Percentiles rank a stretch among this genome's conserved stretches.
These are phyloP conservation scores for Ustilago bromivora DNA, from an alignment of 1,284 basidiomycete species.

Conservation along the genomic window DNA sequence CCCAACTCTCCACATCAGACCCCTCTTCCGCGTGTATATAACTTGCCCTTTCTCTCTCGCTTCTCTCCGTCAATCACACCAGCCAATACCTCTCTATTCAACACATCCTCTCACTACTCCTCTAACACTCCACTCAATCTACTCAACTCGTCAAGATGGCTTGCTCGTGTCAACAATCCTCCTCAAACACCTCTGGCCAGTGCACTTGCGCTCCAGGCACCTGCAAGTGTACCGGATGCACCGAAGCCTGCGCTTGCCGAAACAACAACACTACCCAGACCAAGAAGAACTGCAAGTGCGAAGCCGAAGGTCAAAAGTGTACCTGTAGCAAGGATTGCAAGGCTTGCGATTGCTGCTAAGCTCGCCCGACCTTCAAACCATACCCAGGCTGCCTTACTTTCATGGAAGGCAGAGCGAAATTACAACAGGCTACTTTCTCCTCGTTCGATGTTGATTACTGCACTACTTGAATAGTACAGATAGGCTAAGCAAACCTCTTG, in stretches of 20 bases:
- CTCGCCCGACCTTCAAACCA: background rate
- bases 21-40: background rate
- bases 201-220: conserved; percentile 9
- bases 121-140: background rate
- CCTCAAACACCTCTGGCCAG: conserved; percentile 11
- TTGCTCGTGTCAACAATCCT: conserved; percentile 31
- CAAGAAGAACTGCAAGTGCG: conserved; percentile 48
- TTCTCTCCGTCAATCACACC: background rate
- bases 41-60: background rate
- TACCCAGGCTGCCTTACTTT: too few species aligned
- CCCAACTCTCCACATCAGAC: background rate
- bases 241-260: conserved; percentile 40
- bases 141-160: conserved; percentile 25
- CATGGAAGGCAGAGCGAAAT: too few species aligned
- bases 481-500: too few species aligned
- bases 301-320: conserved; percentile 34
- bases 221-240: conserved; percentile 46
- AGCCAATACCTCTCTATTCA: too few species aligned
- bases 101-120: background rate
- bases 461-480: too few species aligned
- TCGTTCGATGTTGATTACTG: too few species aligned
- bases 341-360: conserved; percentile 51
- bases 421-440: too few species aligned
- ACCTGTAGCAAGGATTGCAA: conserved; percentile 43
- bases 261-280: background rate